Base-by-base conservation (phyloP, 177 flowering plant species). In the Telopea speciosissima region DNA sequence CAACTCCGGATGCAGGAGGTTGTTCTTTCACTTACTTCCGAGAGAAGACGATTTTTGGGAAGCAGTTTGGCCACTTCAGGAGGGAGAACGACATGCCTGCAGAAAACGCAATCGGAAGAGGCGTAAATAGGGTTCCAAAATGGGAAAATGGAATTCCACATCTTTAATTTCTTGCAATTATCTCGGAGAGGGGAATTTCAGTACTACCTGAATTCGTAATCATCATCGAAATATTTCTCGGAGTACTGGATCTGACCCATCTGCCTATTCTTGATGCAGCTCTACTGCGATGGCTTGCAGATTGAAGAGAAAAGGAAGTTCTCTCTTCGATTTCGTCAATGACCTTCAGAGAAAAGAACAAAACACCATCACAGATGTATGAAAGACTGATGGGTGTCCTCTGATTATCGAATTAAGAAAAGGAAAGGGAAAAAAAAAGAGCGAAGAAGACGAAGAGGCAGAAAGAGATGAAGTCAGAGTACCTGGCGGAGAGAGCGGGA, bases 171-270 rank as follows among this genome's bases (percentile, higher is more conserved):
- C 26, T 40, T 65, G 40, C 5, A 36, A 36, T 45, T n/a, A n/a
- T 42, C 52, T 54, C 24, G 1, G 24, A 44, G 49, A 28, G 5
- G 26, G 21, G 49, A 52, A 36, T 23, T 45, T 70, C 19, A 24
- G 24, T 59, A 86, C 97, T 59, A 86, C 97, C 96, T 87, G 85
- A 88, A 89, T 81, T 92, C 97, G 65, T 75, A 90, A 44, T 80
- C 85, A 61, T 92, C 97, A 63, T 92, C 96, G 74, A 85, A 89
- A 76, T 92, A 92, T 78, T 92, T 92, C 78, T 92, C 96, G 1
- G 97, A 90, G 76, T 92, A 92, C 82, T 90, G 93, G 80, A 92
- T 92, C 88, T 88, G 91, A 67, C 89, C 89, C 93, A 90, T 89
- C 25, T 70, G 70, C 23, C 22, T 64, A 17, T 58, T n/a, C 24